A percentile compares a stretch with the other conserved stretches of the same genome.
phyloP scores from a whole-genome alignment of 805 yeast genomes.

The Yarrowia divulgata region DNA sequence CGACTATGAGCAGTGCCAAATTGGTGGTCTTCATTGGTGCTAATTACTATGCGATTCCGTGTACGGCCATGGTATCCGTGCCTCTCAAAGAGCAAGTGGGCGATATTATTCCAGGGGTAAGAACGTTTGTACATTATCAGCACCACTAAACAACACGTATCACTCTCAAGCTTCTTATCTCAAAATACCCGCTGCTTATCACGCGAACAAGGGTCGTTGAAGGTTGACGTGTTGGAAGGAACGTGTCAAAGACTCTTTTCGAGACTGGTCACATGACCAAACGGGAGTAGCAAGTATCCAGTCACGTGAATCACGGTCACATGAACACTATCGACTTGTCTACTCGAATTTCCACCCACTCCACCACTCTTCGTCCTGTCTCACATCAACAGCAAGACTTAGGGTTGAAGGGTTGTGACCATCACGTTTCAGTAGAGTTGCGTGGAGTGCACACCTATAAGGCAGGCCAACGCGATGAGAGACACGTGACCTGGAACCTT shows the following conservation, averaged over 20 bases:
- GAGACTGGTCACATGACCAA: no score
- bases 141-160: not conserved
- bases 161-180: not conserved
- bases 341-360: not conserved
- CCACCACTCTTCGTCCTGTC: not conserved
- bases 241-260: no score
- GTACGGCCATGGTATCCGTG: no score
- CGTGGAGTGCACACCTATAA: conserved; percentile 16
- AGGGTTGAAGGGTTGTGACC: conserved; percentile 15
- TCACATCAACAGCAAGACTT: conserved; percentile 6
- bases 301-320: not conserved
- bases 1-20: no score
- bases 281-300: no score
- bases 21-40: no score
- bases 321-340: no score
- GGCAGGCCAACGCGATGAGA: conserved; percentile 35
- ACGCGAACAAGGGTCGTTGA: not conserved
- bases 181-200: conserved; percentile 4
- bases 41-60: no score
- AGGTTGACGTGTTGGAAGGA: not conserved
- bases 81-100: no score
- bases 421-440: conserved; percentile 25
- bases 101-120: conserved; percentile 4
- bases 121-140: not conserved
- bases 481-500: conserved; percentile 3